Conservation (phyloP, 2,329 filamentous ascomycete genomes). For the Colletotrichum phormii region DNA sequence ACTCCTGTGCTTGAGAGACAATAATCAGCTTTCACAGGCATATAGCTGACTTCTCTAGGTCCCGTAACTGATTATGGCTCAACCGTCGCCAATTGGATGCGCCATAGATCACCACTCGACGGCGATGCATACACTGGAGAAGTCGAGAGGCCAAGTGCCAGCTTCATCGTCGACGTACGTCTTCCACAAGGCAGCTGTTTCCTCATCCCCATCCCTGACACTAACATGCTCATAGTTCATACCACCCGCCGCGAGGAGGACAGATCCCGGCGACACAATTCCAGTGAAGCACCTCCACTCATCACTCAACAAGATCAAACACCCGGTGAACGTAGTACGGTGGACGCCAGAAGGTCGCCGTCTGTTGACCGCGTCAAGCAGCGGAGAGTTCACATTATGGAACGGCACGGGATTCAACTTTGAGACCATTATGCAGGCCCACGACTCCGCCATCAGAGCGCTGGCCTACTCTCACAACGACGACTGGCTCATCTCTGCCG, state of each 20-base stretch:
- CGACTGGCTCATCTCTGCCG: constrained; percentile 96
- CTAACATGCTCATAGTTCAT: constrained; percentile 74
- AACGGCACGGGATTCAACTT: constrained; percentile 99
- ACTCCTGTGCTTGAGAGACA: not conserved
- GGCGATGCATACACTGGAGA: constrained; percentile 71
- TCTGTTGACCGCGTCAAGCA: constrained; percentile 92
- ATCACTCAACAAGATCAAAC: constrained; percentile 98
- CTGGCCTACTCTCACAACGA: constrained; percentile 93
- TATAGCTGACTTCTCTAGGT: constrained; percentile 60
- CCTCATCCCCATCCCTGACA: not conserved
- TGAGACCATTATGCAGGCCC: constrained; percentile 98
- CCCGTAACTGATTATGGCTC: constrained; percentile 94
- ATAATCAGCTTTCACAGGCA: not conserved
- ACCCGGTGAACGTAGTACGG: constrained; percentile 94
- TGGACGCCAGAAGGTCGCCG: constrained; percentile 97
- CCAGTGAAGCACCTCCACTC: constrained; percentile 97
- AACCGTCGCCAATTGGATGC: constrained; percentile 92
- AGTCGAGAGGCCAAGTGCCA: constrained; percentile 84
- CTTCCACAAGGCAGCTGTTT: not conserved
- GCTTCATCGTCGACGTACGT: constrained; percentile 89
- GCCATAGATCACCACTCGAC: constrained; percentile 67
- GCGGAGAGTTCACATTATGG: constrained; percentile 98
- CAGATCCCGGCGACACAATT: constrained; percentile 84
- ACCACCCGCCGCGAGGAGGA: constrained; percentile 80
- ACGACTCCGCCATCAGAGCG: constrained; percentile 87